Percentiles rank a stretch among this genome's conserved stretches.
Conservation (phyloP, 2,329 filamentous ascomycete species). For the Ceratocystis papillata region DNA sequence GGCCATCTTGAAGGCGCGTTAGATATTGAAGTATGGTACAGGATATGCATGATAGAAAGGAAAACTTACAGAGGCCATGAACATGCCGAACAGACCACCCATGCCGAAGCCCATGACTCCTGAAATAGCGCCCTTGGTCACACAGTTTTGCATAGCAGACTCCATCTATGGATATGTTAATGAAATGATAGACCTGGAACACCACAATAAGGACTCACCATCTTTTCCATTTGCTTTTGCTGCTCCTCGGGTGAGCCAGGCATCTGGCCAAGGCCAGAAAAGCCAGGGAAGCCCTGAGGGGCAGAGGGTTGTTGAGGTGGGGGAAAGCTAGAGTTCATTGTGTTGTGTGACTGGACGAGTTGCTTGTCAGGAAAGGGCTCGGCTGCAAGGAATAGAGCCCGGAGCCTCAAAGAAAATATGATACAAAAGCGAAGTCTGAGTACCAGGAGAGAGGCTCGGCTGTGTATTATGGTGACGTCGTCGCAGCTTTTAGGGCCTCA, state of each 20-base stretch:
- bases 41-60: neutral
- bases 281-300: conserved; percentile 14
- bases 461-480: neutral
- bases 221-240: conserved; percentile 25
- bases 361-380: neutral
- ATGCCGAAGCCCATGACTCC: conserved; percentile 91
- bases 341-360: neutral
- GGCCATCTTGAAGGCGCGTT: conserved; percentile 58
- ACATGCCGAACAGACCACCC: conserved; percentile 87
- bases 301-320: conserved; percentile 12
- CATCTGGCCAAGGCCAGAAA: conserved; percentile 12
- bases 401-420: neutral
- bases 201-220: conserved; percentile 18
- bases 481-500: neutral
- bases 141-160: conserved; percentile 81
- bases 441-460: neutral
- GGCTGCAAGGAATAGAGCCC: neutral
- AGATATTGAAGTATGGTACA: neutral
- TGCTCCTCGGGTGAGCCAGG: conserved; percentile 24
- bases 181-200: neutral
- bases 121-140: conserved; percentile 76
- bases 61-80: conserved; percentile 81
- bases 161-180: conserved; percentile 51
- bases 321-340: conserved; percentile 15
- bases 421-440: neutral